Evolutionary conservation across 495 filamentous ascomycete genomes (phyloP).

Genomic region (Terfezia claveryi): DNA sequence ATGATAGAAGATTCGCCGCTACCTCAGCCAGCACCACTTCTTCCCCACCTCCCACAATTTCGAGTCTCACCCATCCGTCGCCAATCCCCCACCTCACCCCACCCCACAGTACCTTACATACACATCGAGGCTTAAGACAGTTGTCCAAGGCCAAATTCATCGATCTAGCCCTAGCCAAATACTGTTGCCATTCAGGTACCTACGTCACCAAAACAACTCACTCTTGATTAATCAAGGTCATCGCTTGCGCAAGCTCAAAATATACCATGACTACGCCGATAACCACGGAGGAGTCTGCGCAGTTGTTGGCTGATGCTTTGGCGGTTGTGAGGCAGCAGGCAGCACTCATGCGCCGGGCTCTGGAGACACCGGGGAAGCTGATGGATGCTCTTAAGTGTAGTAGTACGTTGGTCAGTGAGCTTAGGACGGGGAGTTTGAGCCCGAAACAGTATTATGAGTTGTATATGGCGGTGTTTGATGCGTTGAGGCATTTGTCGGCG

Average conservation of each 20-base stretch:
- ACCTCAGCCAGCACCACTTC: too few species aligned
- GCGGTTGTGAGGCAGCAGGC: conserved; percentile 92
- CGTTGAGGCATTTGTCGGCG: conserved; percentile 82
- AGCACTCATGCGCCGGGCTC: conserved; percentile 82
- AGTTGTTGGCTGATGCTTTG: conserved; percentile 90
- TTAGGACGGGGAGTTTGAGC: conserved; percentile 82
- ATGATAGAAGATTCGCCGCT: too few species aligned
- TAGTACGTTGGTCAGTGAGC: conserved; percentile 89
- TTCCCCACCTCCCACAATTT: too few species aligned
- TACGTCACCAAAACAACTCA: too few species aligned
- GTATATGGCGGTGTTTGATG: conserved; percentile 98
- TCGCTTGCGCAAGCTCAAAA: background rate
- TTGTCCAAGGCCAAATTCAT: too few species aligned
- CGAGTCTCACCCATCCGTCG: too few species aligned
- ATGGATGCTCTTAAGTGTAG: conserved; percentile 99
- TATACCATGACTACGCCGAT: conserved; percentile 38
- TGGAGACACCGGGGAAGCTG: conserved; percentile 92
- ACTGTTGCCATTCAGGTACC: too few species aligned
- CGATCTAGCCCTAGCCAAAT: too few species aligned
- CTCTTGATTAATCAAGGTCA: too few species aligned
- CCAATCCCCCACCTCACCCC: too few species aligned
- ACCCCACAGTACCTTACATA: too few species aligned
- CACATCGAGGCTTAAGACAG: too few species aligned
- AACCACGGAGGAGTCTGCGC: conserved; percentile 70
- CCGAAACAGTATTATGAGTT: conserved; percentile 99